Evolutionary conservation across 371 early-diverging fungal species (phyloP).

Genomic region (Syncephalastrum contaminatum): DNA sequence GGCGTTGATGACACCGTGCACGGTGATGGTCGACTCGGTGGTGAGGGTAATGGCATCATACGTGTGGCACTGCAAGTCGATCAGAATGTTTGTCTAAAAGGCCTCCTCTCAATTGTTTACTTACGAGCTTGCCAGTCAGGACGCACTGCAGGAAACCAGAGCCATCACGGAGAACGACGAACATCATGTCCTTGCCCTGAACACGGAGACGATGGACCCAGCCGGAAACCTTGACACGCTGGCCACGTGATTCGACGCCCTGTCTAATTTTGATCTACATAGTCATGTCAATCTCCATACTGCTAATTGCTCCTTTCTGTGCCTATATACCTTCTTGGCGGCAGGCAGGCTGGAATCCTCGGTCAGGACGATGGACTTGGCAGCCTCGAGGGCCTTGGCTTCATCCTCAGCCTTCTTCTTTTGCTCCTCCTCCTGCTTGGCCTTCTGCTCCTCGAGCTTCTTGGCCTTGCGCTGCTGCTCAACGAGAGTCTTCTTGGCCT

Average conservation of each 20-base stretch:
- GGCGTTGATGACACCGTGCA: conserved; percentile 85
- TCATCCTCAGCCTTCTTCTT: conserved; percentile 71
- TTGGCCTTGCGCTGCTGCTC: conserved; percentile 71
- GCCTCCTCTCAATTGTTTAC: conserved; percentile 4
- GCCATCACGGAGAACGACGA: conserved; percentile 93
- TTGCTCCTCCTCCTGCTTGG: conserved; percentile 68
- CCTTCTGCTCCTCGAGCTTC: conserved; percentile 68
- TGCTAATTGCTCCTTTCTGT: no score
- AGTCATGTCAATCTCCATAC: conserved; percentile 1
- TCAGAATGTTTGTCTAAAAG: not conserved
- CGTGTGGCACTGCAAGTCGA: conserved; percentile 77
- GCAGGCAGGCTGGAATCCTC: conserved; percentile 78
- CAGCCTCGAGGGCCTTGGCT: conserved; percentile 79
- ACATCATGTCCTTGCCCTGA: conserved; percentile 97
- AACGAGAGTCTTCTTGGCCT: conserved; percentile 81
- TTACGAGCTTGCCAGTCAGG: conserved; percentile 82
- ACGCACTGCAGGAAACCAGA: conserved; percentile 94
- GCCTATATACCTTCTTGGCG: conserved; percentile 71
- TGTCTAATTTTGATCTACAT: conserved; percentile 81
- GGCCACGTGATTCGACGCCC: conserved; percentile 64
- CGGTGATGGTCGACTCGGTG: conserved; percentile 87
- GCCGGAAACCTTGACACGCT: conserved; percentile 88
- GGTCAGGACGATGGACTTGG: conserved; percentile 76
- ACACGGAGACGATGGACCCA: conserved; percentile 97
- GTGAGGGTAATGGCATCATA: conserved; percentile 93